phyloP scores from a whole-genome alignment of 768 basidiomycete genomes.

The Cubamyces sp. region DNA sequence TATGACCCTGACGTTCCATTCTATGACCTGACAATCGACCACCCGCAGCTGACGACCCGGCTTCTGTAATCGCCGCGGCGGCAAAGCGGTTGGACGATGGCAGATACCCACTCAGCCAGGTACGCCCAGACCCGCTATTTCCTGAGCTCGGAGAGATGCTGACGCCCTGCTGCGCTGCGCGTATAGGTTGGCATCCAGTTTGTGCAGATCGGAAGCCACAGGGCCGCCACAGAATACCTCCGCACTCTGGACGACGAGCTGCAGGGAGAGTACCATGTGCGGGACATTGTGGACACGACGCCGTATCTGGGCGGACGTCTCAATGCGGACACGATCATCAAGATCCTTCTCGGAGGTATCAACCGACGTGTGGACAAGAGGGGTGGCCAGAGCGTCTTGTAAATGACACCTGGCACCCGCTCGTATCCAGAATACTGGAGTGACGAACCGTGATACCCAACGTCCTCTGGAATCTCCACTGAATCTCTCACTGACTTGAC shows the following conservation, averaged over 20 bases:
- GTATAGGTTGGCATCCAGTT: constrained; percentile 69
- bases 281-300: constrained; percentile 76
- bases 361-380: constrained; percentile 54
- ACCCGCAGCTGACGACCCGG: constrained; percentile 53
- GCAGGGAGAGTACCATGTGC: constrained; percentile 42
- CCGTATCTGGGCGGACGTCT: constrained; percentile 50
- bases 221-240: constrained; percentile 46
- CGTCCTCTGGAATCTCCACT: no score
- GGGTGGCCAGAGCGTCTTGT: constrained; percentile 25
- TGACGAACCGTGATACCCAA: no score
- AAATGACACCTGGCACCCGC: not conserved
- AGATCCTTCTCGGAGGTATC: constrained; percentile 69
- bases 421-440: not conserved
- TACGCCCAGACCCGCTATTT: constrained; percentile 28
- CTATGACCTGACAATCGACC: not conserved
- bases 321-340: constrained; percentile 54
- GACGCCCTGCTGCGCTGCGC: not conserved
- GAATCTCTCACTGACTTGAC: no score
- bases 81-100: constrained; percentile 56
- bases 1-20: not conserved
- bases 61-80: constrained; percentile 48
- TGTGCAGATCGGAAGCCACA: constrained; percentile 65
- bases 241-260: constrained; percentile 63
- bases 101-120: constrained; percentile 56
- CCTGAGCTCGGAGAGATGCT: not conserved